Percentiles rank a stretch among this genome's conserved stretches.
Conservation (phyloP, 2,329 filamentous ascomycete species). For the Magnaporthiopsis rhizophila region DNA sequence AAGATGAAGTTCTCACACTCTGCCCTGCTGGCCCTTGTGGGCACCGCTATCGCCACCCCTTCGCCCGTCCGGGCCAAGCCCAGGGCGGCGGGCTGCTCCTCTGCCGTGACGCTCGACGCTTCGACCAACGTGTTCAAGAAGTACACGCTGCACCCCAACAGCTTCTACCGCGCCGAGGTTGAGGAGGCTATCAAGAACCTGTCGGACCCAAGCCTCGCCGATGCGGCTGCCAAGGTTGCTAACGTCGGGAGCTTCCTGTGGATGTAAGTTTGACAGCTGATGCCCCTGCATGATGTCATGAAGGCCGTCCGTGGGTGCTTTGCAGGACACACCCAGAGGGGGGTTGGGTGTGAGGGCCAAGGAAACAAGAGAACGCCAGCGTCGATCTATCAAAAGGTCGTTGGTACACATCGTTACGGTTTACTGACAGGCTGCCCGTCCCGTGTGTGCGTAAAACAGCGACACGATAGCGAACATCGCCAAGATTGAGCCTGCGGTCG, state of each 20-base stretch:
- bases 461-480: constrained; percentile 30
- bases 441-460: constrained; percentile 11
- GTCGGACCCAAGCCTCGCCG: constrained; percentile 20
- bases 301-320: no score
- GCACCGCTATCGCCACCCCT: constrained; percentile 25
- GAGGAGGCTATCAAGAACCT: constrained; percentile 24
- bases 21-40: constrained; percentile 26
- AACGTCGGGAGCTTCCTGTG: constrained; percentile 32
- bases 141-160: constrained; percentile 32
- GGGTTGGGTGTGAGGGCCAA: neutral
- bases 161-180: constrained; percentile 29
- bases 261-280: constrained; percentile 21
- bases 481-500: constrained; percentile 27
- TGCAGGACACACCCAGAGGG: no score
- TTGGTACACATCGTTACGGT: neutral
- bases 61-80: constrained; percentile 17
- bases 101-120: constrained; percentile 29
- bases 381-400: neutral
- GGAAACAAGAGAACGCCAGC: no score
- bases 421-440: neutral
- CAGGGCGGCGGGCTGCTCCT: constrained; percentile 22
- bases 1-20: constrained; percentile 29
- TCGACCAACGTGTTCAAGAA: constrained; percentile 28
- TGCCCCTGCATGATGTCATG: neutral
- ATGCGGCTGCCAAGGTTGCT: constrained; percentile 25